A percentile compares a stretch with the other conserved stretches of the same genome.
Evolutionary conservation across 2,329 filamentous ascomycete species (phyloP).

Genomic region (Ophiosphaerella narmari): DNA sequence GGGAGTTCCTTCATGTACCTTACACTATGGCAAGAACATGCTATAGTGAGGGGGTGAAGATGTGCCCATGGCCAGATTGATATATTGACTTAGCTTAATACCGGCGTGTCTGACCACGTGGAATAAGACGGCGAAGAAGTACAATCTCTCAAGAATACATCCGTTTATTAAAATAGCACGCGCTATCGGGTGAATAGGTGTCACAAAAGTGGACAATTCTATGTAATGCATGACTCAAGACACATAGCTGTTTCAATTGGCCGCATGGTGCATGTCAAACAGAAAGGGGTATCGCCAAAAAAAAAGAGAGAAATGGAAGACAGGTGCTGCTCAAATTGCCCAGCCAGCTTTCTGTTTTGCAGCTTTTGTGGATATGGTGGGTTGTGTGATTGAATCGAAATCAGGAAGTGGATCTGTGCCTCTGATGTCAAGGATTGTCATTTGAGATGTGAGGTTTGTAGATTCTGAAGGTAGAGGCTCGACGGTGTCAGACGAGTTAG

Average conservation of each 20-base stretch:
- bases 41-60: too few relatives aligned
- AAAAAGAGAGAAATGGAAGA: constrained; percentile 1
- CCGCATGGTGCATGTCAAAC: not conserved
- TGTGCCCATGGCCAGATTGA: too few relatives aligned
- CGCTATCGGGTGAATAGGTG: too few relatives aligned
- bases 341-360: constrained; percentile 45
- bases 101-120: too few relatives aligned
- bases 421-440: constrained; percentile 46
- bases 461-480: constrained; percentile 7
- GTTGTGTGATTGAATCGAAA: constrained; percentile 35
- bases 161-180: too few relatives aligned
- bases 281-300: constrained; percentile 21
- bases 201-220: too few relatives aligned
- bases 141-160: too few relatives aligned
- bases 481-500: not conserved
- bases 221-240: too few relatives aligned
- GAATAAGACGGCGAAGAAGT: too few relatives aligned
- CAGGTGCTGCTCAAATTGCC: constrained; percentile 25
- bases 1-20: not conserved
- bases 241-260: too few relatives aligned
- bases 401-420: constrained; percentile 41
- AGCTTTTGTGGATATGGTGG: constrained; percentile 38
- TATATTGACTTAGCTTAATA: too few relatives aligned
- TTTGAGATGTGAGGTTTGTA: constrained; percentile 28
- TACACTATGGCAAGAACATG: too few relatives aligned